Evolutionary conservation across 257 asterid genomes (phyloP).

Genomic region (Solanum piurae): DNA sequence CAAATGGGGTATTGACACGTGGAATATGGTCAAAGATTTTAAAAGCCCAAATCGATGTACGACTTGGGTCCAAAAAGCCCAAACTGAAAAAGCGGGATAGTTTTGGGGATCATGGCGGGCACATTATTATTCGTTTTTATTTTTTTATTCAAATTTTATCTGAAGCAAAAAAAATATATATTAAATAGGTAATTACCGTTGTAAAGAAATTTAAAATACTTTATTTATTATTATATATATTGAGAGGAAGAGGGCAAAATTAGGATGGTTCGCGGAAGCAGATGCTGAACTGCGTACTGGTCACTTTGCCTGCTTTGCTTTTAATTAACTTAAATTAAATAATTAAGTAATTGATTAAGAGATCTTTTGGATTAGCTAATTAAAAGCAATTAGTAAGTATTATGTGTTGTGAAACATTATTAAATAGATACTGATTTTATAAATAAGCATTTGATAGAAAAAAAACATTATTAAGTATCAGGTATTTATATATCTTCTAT

Average conservation of each 20-base stretch:
- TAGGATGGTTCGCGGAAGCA: conserved; percentile 7
- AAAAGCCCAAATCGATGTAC: conserved; percentile 7
- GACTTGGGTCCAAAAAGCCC: conserved; percentile 2
- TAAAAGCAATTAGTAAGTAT: neutral
- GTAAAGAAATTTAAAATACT: neutral
- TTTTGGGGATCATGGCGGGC: conserved; percentile 4
- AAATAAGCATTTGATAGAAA: neutral
- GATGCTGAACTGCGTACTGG: neutral
- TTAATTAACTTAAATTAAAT: neutral
- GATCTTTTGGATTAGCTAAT: neutral
- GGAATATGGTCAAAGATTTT: conserved; percentile 9
- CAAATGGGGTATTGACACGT: conserved; percentile 16
- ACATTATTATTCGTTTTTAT: neutral
- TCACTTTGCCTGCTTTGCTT: neutral
- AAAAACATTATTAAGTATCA: neutral
- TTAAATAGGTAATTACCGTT: neutral
- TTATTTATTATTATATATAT: neutral
- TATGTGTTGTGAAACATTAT: neutral
- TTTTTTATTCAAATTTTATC: neutral
- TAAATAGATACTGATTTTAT: neutral
- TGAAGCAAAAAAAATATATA: neutral
- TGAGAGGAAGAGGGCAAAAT: neutral
- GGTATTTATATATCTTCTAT: neutral
- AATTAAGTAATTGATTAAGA: neutral
- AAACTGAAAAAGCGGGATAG: neutral